Conservation (phyloP, 1,284 basidiomycete genomes). For the Cystobasidiaceae sp. region DNA sequence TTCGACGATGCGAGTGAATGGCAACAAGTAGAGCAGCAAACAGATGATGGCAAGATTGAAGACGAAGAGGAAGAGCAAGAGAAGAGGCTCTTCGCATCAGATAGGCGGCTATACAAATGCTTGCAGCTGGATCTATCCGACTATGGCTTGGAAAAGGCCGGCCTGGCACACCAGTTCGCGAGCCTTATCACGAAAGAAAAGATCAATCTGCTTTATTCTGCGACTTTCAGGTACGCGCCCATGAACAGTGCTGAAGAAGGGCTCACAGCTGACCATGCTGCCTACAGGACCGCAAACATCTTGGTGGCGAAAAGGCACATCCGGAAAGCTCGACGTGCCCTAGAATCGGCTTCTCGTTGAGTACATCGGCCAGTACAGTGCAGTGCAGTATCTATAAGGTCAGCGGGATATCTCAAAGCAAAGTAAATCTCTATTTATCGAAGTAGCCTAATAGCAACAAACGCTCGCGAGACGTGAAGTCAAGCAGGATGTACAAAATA, state of each 20-base stretch:
- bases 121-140: conserved; percentile 35
- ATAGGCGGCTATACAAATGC: conserved; percentile 37
- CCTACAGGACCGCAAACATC: conserved; percentile 35
- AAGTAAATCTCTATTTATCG: no score
- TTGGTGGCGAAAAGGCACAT: conserved; percentile 39
- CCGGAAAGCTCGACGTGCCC: conserved; percentile 23
- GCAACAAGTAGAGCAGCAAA: background rate
- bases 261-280: background rate
- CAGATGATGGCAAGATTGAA: background rate
- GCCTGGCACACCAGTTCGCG: conserved; percentile 38
- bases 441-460: no score
- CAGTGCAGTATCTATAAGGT: no score
- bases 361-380: background rate
- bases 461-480: no score
- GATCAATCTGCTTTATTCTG: conserved; percentile 34
- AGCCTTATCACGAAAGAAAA: conserved; percentile 34
- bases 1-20: background rate
- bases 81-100: conserved; percentile 19
- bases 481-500: no score
- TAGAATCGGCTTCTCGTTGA: conserved; percentile 23
- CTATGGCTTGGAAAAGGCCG: conserved; percentile 39
- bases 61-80: conserved; percentile 20
- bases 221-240: conserved; percentile 26
- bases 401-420: no score
- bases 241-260: background rate